A percentile compares a stretch with the other conserved stretches of the same genome.
Conservation (phyloP, 371 early-diverging fungal genomes). For the Syncephalis plumigaleata region DNA sequence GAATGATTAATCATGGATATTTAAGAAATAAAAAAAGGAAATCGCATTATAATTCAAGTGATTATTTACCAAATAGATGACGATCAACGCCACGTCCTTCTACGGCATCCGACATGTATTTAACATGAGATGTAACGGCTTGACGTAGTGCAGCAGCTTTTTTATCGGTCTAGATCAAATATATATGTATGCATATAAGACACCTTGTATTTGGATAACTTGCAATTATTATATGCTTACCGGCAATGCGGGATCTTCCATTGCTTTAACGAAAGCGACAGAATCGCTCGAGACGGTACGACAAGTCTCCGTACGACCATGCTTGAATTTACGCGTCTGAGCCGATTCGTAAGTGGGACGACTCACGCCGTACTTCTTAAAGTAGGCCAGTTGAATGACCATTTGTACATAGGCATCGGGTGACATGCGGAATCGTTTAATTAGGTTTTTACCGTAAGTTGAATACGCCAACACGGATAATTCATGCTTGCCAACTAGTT, state of each 20-base stretch:
- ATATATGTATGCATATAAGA: no score
- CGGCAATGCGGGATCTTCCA: conserved; percentile 42
- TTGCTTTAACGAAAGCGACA: conserved; percentile 68
- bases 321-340: conserved; percentile 75
- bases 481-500: conserved; percentile 52
- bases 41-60: no score
- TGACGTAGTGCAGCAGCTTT: conserved; percentile 49
- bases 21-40: no score
- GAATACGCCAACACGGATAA: conserved; percentile 59
- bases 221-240: no score
- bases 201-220: no score
- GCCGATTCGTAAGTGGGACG: conserved; percentile 87
- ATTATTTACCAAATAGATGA: conserved; percentile 64
- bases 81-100: conserved; percentile 83
- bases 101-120: conserved; percentile 63
- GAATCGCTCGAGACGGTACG: conserved; percentile 66
- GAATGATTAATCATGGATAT: neutral
- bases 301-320: conserved; percentile 92
- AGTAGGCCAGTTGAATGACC: conserved; percentile 93
- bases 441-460: conserved; percentile 77
- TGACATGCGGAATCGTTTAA: conserved; percentile 70
- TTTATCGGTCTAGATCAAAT: no score
- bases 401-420: conserved; percentile 93
- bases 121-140: conserved; percentile 58
- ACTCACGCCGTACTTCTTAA: conserved; percentile 59